Evolutionary conservation across 116 monocot genomes (phyloP).

Genomic region (Thalassia testudinum): DNA sequence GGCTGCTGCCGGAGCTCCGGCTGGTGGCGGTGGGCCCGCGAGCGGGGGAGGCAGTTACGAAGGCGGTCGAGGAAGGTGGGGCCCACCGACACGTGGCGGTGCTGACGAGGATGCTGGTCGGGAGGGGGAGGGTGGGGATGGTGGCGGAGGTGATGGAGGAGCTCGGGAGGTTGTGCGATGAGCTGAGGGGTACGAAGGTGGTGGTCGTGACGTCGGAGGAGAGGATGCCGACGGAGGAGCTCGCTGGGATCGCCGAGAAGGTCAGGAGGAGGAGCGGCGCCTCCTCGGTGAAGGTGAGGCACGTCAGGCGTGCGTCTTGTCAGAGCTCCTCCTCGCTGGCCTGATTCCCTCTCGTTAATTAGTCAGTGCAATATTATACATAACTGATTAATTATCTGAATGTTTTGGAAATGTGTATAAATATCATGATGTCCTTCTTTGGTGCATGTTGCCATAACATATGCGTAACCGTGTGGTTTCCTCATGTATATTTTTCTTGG

Average conservation of each 20-base stretch:
- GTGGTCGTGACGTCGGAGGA: conserved; percentile 9
- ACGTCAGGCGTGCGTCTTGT: conserved; percentile 1
- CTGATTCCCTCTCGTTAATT: no score
- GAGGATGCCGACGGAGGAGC: conserved; percentile 10
- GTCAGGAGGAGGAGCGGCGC: conserved; percentile 12
- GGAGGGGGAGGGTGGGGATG: conserved; percentile 44
- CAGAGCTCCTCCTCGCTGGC: no score
- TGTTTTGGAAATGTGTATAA: no score
- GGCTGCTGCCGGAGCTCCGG: conserved; percentile 9
- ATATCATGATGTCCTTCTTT: no score
- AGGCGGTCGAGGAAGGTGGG: conserved; percentile 14
- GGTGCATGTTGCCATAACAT: no score
- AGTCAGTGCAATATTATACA: no score
- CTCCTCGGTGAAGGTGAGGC: conserved; percentile 8
- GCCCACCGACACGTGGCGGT: conserved; percentile 23
- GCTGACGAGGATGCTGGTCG: conserved; percentile 42
- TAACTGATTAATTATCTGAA: no score
- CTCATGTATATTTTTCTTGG: no score
- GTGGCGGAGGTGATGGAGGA: conserved; percentile 55
- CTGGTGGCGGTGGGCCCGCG: not conserved
- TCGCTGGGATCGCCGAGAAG: conserved; percentile 5
- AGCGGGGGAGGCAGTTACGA: conserved; percentile 16
- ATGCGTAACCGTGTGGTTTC: no score
- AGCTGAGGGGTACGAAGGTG: conserved; percentile 9
- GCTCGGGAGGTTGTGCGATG: conserved; percentile 29